phyloP scores from a whole-genome alignment of 768 basidiomycete species.

The Postia placenta region DNA sequence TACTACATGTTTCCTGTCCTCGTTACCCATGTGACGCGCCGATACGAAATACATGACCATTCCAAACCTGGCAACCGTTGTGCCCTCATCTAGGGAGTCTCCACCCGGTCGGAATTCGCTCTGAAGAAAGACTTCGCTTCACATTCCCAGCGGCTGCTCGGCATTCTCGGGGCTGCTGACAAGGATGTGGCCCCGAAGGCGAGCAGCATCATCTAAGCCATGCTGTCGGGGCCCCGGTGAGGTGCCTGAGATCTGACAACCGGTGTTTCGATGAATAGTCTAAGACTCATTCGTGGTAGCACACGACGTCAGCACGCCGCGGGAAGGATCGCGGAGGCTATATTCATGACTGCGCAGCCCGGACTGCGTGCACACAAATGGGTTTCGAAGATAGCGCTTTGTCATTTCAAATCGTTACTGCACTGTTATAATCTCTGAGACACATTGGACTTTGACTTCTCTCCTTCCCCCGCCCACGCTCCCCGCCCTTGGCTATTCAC shows the following conservation, averaged over 20 bases:
- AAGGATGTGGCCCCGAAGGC: no score
- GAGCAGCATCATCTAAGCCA: no score
- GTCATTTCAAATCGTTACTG: constrained; percentile 19
- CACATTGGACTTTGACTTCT: constrained; percentile 1
- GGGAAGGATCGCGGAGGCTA: background rate
- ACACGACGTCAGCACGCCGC: constrained; percentile 1
- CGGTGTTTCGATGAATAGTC: no score
- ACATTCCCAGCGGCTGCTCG: no score
- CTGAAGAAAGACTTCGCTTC: no score
- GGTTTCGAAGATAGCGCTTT: constrained; percentile 9
- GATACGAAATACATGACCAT: constrained; percentile 6
- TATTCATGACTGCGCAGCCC: background rate
- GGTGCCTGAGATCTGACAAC: no score
- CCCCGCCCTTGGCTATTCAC: background rate
- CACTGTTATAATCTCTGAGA: constrained; percentile 9
- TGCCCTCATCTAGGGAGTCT: no score
- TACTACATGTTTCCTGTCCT: constrained; percentile 1
- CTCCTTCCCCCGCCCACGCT: background rate
- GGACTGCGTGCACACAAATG: background rate
- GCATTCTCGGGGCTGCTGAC: no score
- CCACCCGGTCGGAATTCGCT: no score
- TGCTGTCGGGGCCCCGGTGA: no score
- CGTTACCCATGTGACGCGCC: constrained; percentile 4
- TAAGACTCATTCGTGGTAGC: no score
- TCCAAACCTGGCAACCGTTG: background rate